These are phyloP conservation scores for Cryptococcus jaspeensis DNA, from an alignment of 1,284 basidiomycete genomes.

Conservation along the genomic window DNA sequence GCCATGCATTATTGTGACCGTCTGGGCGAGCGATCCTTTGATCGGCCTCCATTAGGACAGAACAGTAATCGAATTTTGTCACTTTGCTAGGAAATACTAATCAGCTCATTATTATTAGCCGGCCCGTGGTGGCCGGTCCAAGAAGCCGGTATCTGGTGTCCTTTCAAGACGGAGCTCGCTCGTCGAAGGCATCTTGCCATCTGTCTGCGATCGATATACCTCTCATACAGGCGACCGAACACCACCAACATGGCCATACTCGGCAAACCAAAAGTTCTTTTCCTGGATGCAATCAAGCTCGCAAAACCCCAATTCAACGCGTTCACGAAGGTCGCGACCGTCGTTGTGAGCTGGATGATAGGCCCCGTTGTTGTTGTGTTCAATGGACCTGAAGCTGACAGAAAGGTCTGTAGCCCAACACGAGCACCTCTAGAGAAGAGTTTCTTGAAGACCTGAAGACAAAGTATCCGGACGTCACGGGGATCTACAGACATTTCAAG, in stretches of 20 bases:
- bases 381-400: too few species aligned
- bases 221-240: too few species aligned
- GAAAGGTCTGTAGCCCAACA: constrained; percentile 11
- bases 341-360: constrained; percentile 20
- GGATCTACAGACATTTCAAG: constrained; percentile 34
- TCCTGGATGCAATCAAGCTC: constrained; percentile 30
- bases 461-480: constrained; percentile 20
- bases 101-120: too few species aligned
- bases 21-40: background rate
- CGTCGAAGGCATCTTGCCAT: too few species aligned
- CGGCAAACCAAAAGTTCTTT: constrained; percentile 23
- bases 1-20: background rate
- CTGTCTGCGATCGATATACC: too few species aligned
- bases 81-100: too few species aligned
- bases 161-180: too few species aligned
- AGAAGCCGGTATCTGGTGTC: too few species aligned
- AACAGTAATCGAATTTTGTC: too few species aligned
- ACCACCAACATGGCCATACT: background rate
- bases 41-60: background rate
- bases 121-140: too few species aligned
- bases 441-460: constrained; percentile 23
- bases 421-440: constrained; percentile 17
- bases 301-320: constrained; percentile 19
- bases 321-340: constrained; percentile 12
- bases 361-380: too few species aligned